These are phyloP conservation scores for Kazachstania bromeliacearum DNA, from an alignment of 805 yeast species.

Conservation along the genomic window DNA sequence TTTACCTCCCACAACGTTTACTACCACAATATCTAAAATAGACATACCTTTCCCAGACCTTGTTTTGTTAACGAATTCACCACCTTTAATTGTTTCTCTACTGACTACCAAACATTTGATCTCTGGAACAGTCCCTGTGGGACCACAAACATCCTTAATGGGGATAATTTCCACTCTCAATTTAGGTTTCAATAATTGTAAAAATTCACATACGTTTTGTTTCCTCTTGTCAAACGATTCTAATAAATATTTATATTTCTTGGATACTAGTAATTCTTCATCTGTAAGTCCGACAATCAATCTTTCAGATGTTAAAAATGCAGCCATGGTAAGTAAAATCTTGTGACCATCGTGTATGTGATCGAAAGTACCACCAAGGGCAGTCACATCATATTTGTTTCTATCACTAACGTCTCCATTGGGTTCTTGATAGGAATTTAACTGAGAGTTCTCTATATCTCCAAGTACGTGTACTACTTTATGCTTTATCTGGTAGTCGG, in stretches of 20 bases:
- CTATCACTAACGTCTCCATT: conserved; percentile 9
- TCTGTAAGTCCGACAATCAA: conserved; percentile 84
- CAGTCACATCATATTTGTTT: conserved; percentile 32
- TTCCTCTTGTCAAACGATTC: conserved; percentile 50
- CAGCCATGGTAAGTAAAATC: conserved; percentile 64
- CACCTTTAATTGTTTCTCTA: conserved; percentile 72
- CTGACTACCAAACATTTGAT: conserved; percentile 79
- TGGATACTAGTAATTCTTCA: conserved; percentile 57
- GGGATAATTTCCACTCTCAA: conserved; percentile 44
- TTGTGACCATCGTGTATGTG: conserved; percentile 95
- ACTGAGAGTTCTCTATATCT: not conserved
- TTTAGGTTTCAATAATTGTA: conserved; percentile 39
- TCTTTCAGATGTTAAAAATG: conserved; percentile 43
- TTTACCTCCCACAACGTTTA: conserved; percentile 59
- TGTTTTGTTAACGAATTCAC: conserved; percentile 54
- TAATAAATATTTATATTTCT: conserved; percentile 58
- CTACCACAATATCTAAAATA: conserved; percentile 41
- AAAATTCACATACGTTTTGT: conserved; percentile 38
- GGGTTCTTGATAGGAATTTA: not conserved
- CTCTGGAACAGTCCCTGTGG: conserved; percentile 65
- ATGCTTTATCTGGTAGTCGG: not conserved
- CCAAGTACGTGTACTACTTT: not conserved
- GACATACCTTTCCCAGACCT: conserved; percentile 50
- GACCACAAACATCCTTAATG: conserved; percentile 86
- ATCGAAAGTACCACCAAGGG: conserved; percentile 96